Base-by-base conservation (phyloP, 2,329 filamentous ascomycete genomes). In the Aspergillus brasiliensis region DNA sequence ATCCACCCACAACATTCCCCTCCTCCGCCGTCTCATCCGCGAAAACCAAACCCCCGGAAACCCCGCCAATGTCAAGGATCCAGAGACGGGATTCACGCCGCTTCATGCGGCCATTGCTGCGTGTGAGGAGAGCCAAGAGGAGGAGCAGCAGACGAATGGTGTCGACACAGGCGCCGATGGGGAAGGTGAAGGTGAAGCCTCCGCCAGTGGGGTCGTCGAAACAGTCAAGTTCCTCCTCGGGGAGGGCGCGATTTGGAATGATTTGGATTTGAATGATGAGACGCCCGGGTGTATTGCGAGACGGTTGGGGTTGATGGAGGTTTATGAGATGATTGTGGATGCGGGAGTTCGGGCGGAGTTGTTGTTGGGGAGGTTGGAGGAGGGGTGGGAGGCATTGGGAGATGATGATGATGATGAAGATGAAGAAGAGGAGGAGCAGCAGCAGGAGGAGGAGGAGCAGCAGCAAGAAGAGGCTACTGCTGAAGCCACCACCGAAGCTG, bases 191-290 rank as follows among this genome's bases (percentile, higher is more conserved):
- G 69, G 13, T 68, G 70, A 11, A 54, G 68, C 19, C 71, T 90
- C 31, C 84, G 88, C 49, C 25, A 84, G 85, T 40, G 90, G 88
- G 2, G 83, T n/a, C 15, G 23, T 84, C 57, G 85, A 87, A 55
- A 88, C 89, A 0, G 80, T 97, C 4, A 84, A 86, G 66, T 85
- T 95, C 71, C 83, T 98, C 7, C 87, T 98, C 61, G 84, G 93
- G 70, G 89, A 90, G 67, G 95, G 95, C 31, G 95, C 92, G 10
- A 97, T 98, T 67, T 99, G 95, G 95, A 99, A 99, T 78, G 93
- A 97, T 74, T 81, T 98, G 58, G 92, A 98, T 75, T 79, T 82
- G 66, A 89, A 91, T 67, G 85, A 92, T 69, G 94, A 98, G 81
- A 98, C 95, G 3, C 92, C 95, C 0, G 95, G 92, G 7, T 98